Percentiles rank a stretch among this genome's conserved stretches.
phyloP scores from a whole-genome alignment of 2,329 filamentous ascomycete genomes.

The Xylariomycetidae sp. region DNA sequence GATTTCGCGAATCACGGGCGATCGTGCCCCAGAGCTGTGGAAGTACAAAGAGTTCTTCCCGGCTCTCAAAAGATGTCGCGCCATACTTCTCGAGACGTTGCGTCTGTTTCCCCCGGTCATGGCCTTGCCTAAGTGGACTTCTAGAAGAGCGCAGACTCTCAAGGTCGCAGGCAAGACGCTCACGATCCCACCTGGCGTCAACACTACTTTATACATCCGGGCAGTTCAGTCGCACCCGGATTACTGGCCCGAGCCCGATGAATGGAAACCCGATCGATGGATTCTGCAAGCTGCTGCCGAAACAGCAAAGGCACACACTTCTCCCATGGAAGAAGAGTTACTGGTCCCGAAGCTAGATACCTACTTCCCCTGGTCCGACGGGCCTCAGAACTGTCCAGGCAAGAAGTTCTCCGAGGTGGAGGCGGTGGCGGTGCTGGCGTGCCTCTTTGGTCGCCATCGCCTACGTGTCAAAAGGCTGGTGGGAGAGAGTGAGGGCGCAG shows the following conservation, averaged over 20 bases:
- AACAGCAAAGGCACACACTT: no score
- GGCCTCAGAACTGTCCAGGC: constrained; percentile 16
- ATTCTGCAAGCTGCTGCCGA: no score
- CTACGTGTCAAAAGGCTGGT: constrained; percentile 4
- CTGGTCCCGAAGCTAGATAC: no score
- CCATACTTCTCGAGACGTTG: constrained; percentile 11
- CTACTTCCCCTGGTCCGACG: constrained; percentile 18
- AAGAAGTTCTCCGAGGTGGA: constrained; percentile 19
- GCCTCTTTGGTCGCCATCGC: constrained; percentile 10
- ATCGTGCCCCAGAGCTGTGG: constrained; percentile 5
- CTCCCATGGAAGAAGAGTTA: no score
- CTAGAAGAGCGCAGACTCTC: constrained; percentile 1
- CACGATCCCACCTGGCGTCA: constrained; percentile 4
- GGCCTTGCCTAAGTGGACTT: constrained; percentile 2
- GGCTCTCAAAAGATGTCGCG: constrained; percentile 16
- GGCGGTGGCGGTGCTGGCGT: constrained; percentile 14
- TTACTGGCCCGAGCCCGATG: constrained; percentile 6
- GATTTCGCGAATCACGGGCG: constrained; percentile 5
- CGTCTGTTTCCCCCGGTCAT: constrained; percentile 6
- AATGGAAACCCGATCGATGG: no score
- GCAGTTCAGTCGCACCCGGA: constrained; percentile 4
- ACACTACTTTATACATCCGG: constrained; percentile 1
- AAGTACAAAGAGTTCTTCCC: constrained; percentile 16
- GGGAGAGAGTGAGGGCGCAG: constrained; percentile 9
- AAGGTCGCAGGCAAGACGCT: constrained; percentile 2